A percentile compares a stretch with the other conserved stretches of the same genome.
These are phyloP conservation scores for Elongisporangium senticosum DNA, from an alignment of 352 stramenopile genomes.

Conservation along the genomic window DNA sequence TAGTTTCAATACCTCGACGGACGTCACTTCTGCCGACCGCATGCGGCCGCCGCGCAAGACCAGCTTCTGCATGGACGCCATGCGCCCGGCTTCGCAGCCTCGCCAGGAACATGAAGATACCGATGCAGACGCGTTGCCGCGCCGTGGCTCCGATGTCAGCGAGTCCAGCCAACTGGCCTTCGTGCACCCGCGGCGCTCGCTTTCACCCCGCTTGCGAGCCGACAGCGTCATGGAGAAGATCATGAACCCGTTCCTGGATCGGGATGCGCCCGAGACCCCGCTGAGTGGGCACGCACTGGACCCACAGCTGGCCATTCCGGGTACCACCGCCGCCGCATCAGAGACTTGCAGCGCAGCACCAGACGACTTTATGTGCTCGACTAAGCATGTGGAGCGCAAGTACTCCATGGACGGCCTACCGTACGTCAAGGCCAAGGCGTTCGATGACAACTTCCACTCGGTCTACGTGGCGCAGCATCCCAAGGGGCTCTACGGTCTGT, in stretches of 20 bases:
- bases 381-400: conserved; percentile 9
- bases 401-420: background rate
- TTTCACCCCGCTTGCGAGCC: conserved; percentile 28
- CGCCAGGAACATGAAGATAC: too few species aligned
- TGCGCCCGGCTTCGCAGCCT: too few species aligned
- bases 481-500: conserved; percentile 40
- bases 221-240: conserved; percentile 71
- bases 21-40: too few species aligned
- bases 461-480: conserved; percentile 70
- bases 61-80: too few species aligned
- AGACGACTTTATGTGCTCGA: conserved; percentile 3
- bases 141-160: too few species aligned
- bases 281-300: conserved; percentile 9
- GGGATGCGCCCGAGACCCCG: conserved; percentile 17
- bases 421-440: conserved; percentile 51
- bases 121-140: too few species aligned
- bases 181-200: conserved; percentile 6
- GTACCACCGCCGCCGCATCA: conserved; percentile 2
- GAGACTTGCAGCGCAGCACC: background rate
- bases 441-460: conserved; percentile 70
- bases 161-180: too few species aligned
- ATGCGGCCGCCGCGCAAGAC: too few species aligned
- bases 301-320: conserved; percentile 8
- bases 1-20: too few species aligned
- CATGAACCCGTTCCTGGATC: conserved; percentile 65